Evolutionary conservation across 306 rosid genomes (phyloP).

Genomic region (Casuarina equisetifolia): DNA sequence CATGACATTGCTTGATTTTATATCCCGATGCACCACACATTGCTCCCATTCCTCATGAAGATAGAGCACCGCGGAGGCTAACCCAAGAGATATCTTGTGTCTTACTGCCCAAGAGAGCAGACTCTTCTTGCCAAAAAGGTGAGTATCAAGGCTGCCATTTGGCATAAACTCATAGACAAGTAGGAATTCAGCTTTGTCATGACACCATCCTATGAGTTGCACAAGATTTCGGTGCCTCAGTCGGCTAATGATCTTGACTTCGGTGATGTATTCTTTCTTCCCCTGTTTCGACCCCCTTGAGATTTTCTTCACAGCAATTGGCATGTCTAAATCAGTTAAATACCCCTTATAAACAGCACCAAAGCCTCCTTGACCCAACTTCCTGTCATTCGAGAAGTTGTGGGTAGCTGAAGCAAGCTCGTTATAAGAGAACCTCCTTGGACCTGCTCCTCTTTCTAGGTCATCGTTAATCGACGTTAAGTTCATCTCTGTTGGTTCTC

Average conservation of each 20-base stretch:
- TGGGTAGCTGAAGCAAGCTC: constrained; percentile 39
- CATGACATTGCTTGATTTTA: constrained; percentile 40
- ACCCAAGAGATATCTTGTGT: constrained; percentile 32
- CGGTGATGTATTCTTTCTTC: constrained; percentile 39
- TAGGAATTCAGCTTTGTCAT: constrained; percentile 20
- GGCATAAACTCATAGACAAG: constrained; percentile 28
- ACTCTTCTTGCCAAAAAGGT: too few relatives aligned
- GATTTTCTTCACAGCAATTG: constrained; percentile 40
- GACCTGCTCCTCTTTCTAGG: constrained; percentile 1
- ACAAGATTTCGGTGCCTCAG: constrained; percentile 29
- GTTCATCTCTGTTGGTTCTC: neutral
- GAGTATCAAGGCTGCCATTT: too few relatives aligned
- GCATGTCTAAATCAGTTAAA: constrained; percentile 28
- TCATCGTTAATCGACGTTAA: constrained; percentile 8
- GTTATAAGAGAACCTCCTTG: constrained; percentile 25
- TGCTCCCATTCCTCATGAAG: constrained; percentile 44
- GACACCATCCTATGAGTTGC: constrained; percentile 34
- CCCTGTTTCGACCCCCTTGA: constrained; percentile 38
- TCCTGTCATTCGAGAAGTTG: constrained; percentile 36
- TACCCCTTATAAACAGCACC: constrained; percentile 49
- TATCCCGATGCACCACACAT: constrained; percentile 36
- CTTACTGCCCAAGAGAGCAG: constrained; percentile 24
- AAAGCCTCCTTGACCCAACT: constrained; percentile 58
- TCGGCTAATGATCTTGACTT: constrained; percentile 35
- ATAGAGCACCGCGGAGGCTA: constrained; percentile 35